These are phyloP conservation scores for Bryopsis sp. DNA, from an alignment of 139 green algal species.

Conservation along the genomic window DNA sequence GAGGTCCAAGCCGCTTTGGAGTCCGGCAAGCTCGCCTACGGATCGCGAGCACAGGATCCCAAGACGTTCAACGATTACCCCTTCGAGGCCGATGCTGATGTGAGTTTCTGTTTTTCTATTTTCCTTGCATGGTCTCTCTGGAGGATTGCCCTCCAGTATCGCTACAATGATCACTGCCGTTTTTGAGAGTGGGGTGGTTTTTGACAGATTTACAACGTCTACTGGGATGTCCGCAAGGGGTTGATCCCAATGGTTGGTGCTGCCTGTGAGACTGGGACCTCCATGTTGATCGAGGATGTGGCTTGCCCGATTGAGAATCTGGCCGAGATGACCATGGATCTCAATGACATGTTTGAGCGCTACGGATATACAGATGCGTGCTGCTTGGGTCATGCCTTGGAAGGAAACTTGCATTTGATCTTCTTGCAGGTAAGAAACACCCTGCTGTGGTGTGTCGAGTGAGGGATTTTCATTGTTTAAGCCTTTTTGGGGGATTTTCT, in stretches of 20 bases:
- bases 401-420: constrained; percentile 96
- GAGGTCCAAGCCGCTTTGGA: constrained; percentile 46
- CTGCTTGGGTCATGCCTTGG: constrained; percentile 92
- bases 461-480: too few species aligned
- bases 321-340: constrained; percentile 88
- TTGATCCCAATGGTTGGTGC: constrained; percentile 94
- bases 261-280: constrained; percentile 78
- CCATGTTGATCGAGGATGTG: constrained; percentile 96
- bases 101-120: too few species aligned
- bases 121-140: too few species aligned
- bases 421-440: too few species aligned
- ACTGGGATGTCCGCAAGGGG: constrained; percentile 94
- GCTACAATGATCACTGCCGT: too few species aligned
- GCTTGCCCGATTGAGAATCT: constrained; percentile 93
- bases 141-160: too few species aligned
- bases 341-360: constrained; percentile 86
- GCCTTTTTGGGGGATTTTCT: too few species aligned
- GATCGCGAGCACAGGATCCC: constrained; percentile 42
- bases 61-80: constrained; percentile 57
- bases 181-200: too few species aligned
- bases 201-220: constrained; percentile 77
- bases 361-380: constrained; percentile 86
- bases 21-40: constrained; percentile 37
- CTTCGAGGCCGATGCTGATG: constrained; percentile 73
- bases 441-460: too few species aligned